Percentiles rank a stretch among this genome's conserved stretches.
phyloP scores from a whole-genome alignment of 2,329 filamentous ascomycete species.

The Lithohypha guttulata region DNA sequence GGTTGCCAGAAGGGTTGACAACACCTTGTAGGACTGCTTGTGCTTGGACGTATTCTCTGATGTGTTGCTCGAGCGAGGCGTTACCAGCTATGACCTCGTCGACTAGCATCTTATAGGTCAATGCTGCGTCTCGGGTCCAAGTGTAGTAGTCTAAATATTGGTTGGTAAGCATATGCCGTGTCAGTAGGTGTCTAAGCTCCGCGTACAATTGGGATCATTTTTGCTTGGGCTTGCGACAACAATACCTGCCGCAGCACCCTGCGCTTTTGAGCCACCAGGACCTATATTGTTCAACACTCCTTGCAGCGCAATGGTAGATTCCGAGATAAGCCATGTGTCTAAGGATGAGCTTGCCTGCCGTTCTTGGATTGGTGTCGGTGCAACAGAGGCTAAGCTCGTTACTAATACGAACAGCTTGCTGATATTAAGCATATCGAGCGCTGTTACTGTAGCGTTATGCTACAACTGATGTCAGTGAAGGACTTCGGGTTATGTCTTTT shows the following conservation, averaged over 20 bases:
- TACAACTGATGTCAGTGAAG: neutral
- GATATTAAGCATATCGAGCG: neutral
- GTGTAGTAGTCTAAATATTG: slow-evolving; percentile 50
- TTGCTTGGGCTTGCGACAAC: slow-evolving; percentile 49
- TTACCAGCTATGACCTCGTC: slow-evolving; percentile 58
- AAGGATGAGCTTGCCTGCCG: slow-evolving; percentile 14
- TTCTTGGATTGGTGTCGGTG: neutral
- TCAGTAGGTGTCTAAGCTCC: neutral
- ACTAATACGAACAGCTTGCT: neutral
- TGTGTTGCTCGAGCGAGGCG: slow-evolving; percentile 46
- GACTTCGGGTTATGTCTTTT: neutral
- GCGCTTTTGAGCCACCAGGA: slow-evolving; percentile 36
- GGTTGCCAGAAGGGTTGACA: slow-evolving; percentile 54
- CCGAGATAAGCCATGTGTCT: slow-evolving; percentile 32
- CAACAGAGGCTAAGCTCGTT: neutral
- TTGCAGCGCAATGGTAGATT: slow-evolving; percentile 42
- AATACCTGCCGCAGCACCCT: slow-evolving; percentile 42
- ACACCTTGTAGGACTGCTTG: slow-evolving; percentile 56
- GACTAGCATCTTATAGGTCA: slow-evolving; percentile 58
- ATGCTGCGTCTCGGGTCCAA: slow-evolving; percentile 66
- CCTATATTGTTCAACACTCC: slow-evolving; percentile 46
- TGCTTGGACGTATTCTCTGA: slow-evolving; percentile 56
- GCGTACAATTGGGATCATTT: slow-evolving; percentile 37
- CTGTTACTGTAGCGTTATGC: too few relatives aligned
- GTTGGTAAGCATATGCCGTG: neutral